These are phyloP conservation scores for Paramecium tetraurelia DNA, from an alignment of 73 alveolate genomes.

Conservation along the genomic window DNA sequence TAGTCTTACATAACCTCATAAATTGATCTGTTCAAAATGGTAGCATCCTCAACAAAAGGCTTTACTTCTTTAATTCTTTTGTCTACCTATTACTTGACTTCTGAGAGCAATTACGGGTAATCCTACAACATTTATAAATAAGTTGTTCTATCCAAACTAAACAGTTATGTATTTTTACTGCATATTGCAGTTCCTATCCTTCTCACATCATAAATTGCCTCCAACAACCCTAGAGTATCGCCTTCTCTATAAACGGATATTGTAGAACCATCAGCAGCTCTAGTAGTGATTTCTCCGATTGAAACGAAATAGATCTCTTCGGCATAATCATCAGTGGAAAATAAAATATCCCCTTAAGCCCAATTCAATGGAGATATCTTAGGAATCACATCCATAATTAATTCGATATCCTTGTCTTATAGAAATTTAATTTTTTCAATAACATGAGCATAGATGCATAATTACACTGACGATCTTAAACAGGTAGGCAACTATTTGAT, in stretches of 20 bases:
- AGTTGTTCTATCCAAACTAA: conserved; percentile 45
- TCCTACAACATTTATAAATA: conserved; percentile 6
- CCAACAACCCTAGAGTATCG: conserved; percentile 31
- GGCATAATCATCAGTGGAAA: conserved; percentile 50
- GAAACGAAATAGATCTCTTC: conserved; percentile 44
- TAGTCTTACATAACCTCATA: conserved; percentile 39
- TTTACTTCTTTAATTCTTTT: conserved; percentile 43
- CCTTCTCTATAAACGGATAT: conserved; percentile 37
- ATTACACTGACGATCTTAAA: conserved; percentile 36
- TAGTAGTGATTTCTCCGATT: conserved; percentile 30
- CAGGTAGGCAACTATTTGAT: conserved; percentile 39
- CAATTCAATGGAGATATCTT: conserved; percentile 49
- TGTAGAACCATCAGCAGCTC: conserved; percentile 50
- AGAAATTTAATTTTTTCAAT: conserved; percentile 20
- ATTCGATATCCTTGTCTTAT: conserved; percentile 42
- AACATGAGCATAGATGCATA: conserved; percentile 41
- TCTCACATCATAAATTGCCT: conserved; percentile 40
- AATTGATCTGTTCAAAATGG: neutral
- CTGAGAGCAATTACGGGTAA: conserved; percentile 27
- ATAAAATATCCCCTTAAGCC: conserved; percentile 41
- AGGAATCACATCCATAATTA: conserved; percentile 42
- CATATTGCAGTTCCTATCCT: conserved; percentile 36
- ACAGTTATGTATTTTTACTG: conserved; percentile 19
- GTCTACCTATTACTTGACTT: conserved; percentile 15
- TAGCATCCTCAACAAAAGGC: conserved; percentile 29